These are phyloP conservation scores for Auricularia cornea DNA, from an alignment of 768 basidiomycete genomes.

Conservation along the genomic window DNA sequence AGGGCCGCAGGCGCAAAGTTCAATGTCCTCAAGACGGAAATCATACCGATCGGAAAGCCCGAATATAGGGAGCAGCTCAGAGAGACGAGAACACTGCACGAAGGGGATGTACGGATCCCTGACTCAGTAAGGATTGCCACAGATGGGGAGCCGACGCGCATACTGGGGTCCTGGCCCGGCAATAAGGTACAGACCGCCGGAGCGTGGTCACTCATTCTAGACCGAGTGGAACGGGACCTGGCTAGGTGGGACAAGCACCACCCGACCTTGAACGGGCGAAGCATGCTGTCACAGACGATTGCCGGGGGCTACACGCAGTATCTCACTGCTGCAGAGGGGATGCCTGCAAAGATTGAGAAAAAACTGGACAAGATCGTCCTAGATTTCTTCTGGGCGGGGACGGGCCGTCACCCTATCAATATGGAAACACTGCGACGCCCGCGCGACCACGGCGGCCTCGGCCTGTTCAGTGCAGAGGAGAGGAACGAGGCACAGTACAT, in stretches of 20 bases:
- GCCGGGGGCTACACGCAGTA: constrained; percentile 29
- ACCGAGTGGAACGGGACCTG: constrained; percentile 18
- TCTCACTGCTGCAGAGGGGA: constrained; percentile 26
- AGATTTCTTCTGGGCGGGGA: constrained; percentile 21
- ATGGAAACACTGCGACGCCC: background rate
- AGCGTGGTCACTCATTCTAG: constrained; percentile 21
- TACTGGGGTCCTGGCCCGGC: constrained; percentile 27
- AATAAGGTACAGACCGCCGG: constrained; percentile 15
- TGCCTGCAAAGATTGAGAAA: constrained; percentile 22
- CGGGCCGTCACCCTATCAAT: constrained; percentile 1
- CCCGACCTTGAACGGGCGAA: constrained; percentile 23
- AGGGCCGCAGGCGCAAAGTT: constrained; percentile 32
- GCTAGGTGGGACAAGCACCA: constrained; percentile 19
- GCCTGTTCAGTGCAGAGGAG: background rate
- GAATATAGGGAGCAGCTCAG: constrained; percentile 12
- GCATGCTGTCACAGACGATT: constrained; percentile 19
- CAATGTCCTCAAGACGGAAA: constrained; percentile 32
- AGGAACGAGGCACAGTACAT: background rate
- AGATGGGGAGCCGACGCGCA: constrained; percentile 22
- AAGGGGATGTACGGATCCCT: constrained; percentile 8
- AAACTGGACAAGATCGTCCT: constrained; percentile 14
- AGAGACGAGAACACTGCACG: background rate
- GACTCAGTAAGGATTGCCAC: constrained; percentile 16
- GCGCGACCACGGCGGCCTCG: constrained; percentile 2
- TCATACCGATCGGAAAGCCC: constrained; percentile 25